phyloP scores from a whole-genome alignment of 108 stramenopile species.

The Nitzschia sp. region DNA sequence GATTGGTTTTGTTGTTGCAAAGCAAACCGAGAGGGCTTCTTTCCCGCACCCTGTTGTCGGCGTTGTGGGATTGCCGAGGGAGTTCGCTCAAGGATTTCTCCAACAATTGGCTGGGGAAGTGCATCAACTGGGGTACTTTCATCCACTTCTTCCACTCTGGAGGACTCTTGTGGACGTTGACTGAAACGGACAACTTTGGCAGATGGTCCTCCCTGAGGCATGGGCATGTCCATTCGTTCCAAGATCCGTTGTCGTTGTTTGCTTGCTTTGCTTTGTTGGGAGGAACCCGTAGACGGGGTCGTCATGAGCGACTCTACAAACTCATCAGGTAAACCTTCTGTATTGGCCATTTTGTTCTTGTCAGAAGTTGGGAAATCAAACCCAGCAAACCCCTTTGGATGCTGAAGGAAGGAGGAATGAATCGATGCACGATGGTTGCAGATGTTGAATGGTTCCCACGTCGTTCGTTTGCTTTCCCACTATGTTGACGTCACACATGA shows the following conservation, averaged over 20 bases:
- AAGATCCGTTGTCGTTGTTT: constrained; percentile 29
- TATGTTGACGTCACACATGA: too few species aligned
- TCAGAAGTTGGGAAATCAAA: not conserved
- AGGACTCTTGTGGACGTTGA: constrained; percentile 11
- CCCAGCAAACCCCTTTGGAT: too few species aligned
- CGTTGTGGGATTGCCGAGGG: not conserved
- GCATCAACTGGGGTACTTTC: not conserved
- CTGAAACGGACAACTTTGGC: constrained; percentile 63
- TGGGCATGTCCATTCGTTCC: constrained; percentile 53
- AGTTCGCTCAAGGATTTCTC: constrained; percentile 33
- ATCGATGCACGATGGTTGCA: too few species aligned
- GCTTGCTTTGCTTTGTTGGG: not conserved
- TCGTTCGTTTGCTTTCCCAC: too few species aligned
- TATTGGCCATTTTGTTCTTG: constrained; percentile 65
- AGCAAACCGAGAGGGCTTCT: constrained; percentile 27
- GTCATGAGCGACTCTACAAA: constrained; percentile 55
- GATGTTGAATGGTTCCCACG: too few species aligned
- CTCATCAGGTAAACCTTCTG: constrained; percentile 73
- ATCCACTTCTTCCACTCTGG: not conserved
- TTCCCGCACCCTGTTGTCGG: not conserved
- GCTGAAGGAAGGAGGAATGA: too few species aligned
- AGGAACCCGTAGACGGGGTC: constrained; percentile 1
- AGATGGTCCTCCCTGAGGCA: constrained; percentile 69
- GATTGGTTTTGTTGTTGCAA: constrained; percentile 11
- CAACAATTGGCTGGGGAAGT: constrained; percentile 20